Base-by-base conservation (phyloP, 2,329 filamentous ascomycete species). In the Shiraia sp. region DNA sequence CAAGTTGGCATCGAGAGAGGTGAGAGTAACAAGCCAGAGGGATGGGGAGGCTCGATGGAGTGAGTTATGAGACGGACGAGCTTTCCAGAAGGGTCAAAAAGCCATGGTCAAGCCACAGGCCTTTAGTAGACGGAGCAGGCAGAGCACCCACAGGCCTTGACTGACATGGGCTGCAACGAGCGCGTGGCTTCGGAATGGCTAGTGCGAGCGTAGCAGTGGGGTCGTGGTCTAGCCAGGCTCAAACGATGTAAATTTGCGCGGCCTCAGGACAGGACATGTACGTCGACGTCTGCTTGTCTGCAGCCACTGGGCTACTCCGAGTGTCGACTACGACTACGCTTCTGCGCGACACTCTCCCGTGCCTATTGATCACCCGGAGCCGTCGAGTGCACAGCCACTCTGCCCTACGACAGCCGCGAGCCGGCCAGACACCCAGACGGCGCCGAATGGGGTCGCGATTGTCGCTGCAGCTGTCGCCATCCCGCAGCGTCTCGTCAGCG, bases 91-190 rank as follows among this genome's bases (percentile, higher is more conserved):
- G 49, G 47, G 46, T 38, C 48, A 40, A 22, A 22, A 22, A 51
- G 48, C 51, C 45, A 42, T 29, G 32, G 55, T 66, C 62, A 66
- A 66, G 62, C 63, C 63, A 65, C 63, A 66, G 55, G 57, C 55
- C 51, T 66, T 64, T 65, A 67, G 61, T 59, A 68, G 59, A 59
- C 54, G 50, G 55, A 41, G n/a, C n/a, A n/a, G n/a, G n/a, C 37
- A 40, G 48, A 54, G 55, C 49, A 36, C 50, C 37, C 36, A 35
- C 49, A 41, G 41, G 38, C 33, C 42, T n/a, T 49, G 46, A 40
- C 45, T 53, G 53, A 53, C 51, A 41, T 35, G 38, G 38, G 38
- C 31, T 31, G 38, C 32, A 27, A 41, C 16, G 30, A 27, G 58
- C 55, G 56, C 56, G 52, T 57, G 58, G 55, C 51, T 53, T 45